Percentiles rank a stretch among this genome's conserved stretches.
Conservation (phyloP, 2,329 filamentous ascomycete genomes). For the Lachnellula occidentalis region DNA sequence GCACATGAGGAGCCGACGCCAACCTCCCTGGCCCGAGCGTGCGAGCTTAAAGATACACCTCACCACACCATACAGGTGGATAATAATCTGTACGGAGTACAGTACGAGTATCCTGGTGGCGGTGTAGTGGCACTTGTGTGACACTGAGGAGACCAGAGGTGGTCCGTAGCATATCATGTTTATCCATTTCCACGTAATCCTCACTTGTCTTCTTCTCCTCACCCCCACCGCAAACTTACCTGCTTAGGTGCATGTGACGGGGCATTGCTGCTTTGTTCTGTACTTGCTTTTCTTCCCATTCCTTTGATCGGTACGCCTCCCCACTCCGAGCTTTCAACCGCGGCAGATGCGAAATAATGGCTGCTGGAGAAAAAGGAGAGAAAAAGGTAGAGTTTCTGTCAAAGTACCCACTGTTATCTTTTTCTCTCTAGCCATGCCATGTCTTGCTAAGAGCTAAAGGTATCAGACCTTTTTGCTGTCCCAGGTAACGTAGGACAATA, state of each 20-base stretch:
- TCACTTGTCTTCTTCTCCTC: too few species aligned
- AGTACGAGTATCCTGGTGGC: too few species aligned
- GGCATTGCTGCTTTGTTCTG: not conserved
- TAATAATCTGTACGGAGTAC: too few species aligned
- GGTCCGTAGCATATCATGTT: too few species aligned
- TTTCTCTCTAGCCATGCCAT: not conserved
- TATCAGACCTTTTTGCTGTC: not conserved
- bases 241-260: too few species aligned
- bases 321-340: not conserved
- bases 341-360: not conserved
- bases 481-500: not conserved
- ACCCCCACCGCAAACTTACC: too few species aligned
- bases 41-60: too few species aligned
- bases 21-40: not conserved
- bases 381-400: not conserved
- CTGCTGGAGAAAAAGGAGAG: not conserved
- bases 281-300: not conserved
- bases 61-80: too few species aligned
- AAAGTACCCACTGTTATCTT: not conserved
- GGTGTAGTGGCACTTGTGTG: too few species aligned
- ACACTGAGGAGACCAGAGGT: too few species aligned
- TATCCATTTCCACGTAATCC: too few species aligned
- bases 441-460: not conserved
- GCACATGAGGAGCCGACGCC: not conserved
- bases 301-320: too few species aligned